These are phyloP conservation scores for Penicillium sp. DNA, from an alignment of 2,329 filamentous ascomycete species.

Conservation along the genomic window DNA sequence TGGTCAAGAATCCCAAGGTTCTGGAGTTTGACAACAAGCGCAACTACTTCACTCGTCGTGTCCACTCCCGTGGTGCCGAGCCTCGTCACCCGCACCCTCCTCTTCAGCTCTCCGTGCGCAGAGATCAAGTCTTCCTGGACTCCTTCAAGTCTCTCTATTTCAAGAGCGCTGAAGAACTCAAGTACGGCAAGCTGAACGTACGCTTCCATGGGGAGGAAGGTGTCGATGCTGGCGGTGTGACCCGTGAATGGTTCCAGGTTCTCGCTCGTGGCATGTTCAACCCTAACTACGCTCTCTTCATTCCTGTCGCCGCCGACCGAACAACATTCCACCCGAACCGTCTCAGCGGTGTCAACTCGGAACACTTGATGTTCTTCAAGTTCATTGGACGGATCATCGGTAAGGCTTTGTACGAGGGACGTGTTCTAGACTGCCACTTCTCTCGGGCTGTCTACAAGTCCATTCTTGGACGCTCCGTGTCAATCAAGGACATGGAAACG, in stretches of 20 bases:
- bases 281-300: slow-evolving; percentile 93
- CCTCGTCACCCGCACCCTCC: slow-evolving; percentile 67
- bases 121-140: slow-evolving; percentile 94
- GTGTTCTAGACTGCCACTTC: slow-evolving; percentile 96
- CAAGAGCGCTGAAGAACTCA: slow-evolving; percentile 95
- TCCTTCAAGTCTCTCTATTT: slow-evolving; percentile 98
- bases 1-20: slow-evolving; percentile 98
- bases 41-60: slow-evolving; percentile 93
- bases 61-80: slow-evolving; percentile 70
- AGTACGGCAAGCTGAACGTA: slow-evolving; percentile 97
- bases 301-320: slow-evolving; percentile 90
- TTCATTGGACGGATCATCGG: slow-evolving; percentile 98
- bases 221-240: slow-evolving; percentile 95
- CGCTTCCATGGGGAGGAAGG: slow-evolving; percentile 96
- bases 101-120: slow-evolving; percentile 81
- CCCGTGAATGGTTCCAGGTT: slow-evolving; percentile 98
- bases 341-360: slow-evolving; percentile 85
- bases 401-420: slow-evolving; percentile 93
- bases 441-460: slow-evolving; percentile 97
- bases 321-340: slow-evolving; percentile 99
- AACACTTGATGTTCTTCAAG: slow-evolving; percentile 98
- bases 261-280: slow-evolving; percentile 98
- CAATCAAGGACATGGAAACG: slow-evolving; percentile 98
- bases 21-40: slow-evolving; percentile 99
- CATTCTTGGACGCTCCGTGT: slow-evolving; percentile 89